Conservation (phyloP, 2,329 filamentous ascomycete genomes). For the Claviceps maximensis region DNA sequence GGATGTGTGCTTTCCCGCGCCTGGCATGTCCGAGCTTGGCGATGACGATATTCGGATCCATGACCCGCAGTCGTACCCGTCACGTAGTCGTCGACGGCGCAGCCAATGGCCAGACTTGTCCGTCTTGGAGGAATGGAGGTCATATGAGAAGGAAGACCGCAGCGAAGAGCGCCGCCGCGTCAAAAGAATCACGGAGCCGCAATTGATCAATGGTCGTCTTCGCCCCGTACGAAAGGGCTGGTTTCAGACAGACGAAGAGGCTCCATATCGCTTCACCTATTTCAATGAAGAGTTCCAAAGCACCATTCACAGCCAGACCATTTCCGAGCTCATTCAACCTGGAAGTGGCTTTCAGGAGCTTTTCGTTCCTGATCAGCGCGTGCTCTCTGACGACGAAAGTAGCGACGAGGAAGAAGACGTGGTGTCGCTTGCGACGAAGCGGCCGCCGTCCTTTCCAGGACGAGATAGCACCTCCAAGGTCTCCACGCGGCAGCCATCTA, state of each 20-base stretch:
- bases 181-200: conserved; percentile 87
- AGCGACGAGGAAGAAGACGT: conserved; percentile 40
- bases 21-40: conserved; percentile 57
- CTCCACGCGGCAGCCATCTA: conserved; percentile 33
- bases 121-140: conserved; percentile 78
- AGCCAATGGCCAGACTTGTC: conserved; percentile 77
- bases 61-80: conserved; percentile 22
- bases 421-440: conserved; percentile 12
- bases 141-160: conserved; percentile 71
- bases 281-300: conserved; percentile 96
- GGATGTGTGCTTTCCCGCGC: conserved; percentile 85
- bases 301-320: conserved; percentile 91
- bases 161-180: conserved; percentile 69
- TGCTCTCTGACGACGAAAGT: conserved; percentile 60
- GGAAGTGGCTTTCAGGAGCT: conserved; percentile 75
- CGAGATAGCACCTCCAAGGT: conserved; percentile 28
- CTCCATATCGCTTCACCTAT: conserved; percentile 91
- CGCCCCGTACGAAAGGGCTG: conserved; percentile 68
- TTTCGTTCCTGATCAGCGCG: conserved; percentile 75
- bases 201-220: conserved; percentile 79
- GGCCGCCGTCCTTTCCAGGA: conserved; percentile 12
- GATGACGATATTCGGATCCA: conserved; percentile 55
- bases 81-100: conserved; percentile 42
- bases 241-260: conserved; percentile 80
- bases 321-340: conserved; percentile 81